Percentiles rank a stretch among this genome's conserved stretches.
Conservation (phyloP, 2,329 filamentous ascomycete genomes). For the Coniochaeta hoffmannii region DNA sequence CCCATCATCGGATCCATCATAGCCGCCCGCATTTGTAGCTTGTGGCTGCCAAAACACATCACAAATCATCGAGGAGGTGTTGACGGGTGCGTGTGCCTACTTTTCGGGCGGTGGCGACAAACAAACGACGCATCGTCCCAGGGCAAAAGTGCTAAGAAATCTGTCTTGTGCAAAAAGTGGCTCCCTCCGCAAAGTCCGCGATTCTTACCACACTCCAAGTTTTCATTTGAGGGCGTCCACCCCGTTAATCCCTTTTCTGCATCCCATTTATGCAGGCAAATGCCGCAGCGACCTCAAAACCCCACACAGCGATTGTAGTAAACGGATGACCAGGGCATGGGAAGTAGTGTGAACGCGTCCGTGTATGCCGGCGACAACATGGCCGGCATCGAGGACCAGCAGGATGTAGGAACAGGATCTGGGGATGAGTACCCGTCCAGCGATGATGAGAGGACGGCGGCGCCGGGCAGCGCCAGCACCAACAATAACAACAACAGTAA, state of each 20-base stretch:
- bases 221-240: not conserved
- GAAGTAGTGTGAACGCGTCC: not conserved
- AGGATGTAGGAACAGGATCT: not conserved
- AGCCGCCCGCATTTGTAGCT: not conserved
- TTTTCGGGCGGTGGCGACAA: not conserved
- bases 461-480: not conserved
- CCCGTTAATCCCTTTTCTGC: not conserved
- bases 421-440: slow-evolving; percentile 1
- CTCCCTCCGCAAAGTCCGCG: not conserved
- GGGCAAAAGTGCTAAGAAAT: not conserved
- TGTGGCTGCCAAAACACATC: too few relatives aligned
- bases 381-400: not conserved
- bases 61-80: not conserved
- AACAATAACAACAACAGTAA: not conserved
- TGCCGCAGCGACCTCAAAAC: not conserved
- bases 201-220: not conserved
- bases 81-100: not conserved
- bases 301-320: not conserved
- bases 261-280: slow-evolving; percentile 3
- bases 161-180: not conserved
- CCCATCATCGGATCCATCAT: not conserved
- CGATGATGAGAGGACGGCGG: not conserved
- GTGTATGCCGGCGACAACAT: not conserved
- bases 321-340: slow-evolving; percentile 1
- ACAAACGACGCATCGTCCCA: not conserved